Evolutionary conservation across 345 rosid genomes (phyloP).

Genomic region (Melaleuca alternifolia): DNA sequence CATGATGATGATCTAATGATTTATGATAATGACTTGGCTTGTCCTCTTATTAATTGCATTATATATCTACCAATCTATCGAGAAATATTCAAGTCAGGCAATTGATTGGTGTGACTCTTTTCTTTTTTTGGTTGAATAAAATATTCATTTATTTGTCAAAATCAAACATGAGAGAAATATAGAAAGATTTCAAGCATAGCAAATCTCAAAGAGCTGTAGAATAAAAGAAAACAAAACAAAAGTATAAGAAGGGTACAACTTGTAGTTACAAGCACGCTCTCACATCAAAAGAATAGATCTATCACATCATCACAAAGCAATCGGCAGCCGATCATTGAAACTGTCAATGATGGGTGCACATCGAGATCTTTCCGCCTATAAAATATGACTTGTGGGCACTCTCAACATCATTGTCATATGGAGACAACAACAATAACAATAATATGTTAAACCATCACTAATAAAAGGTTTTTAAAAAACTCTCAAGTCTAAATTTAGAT

Average conservation of each 20-base stretch:
- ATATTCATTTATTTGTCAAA: neutral
- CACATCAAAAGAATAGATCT: rapidly evolving
- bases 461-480: rapidly evolving
- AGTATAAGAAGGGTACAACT: neutral
- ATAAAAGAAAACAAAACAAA: neutral
- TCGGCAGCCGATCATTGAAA: rapidly evolving
- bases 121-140: too few relatives aligned
- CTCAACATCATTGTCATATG: neutral
- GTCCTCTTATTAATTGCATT: neutral
- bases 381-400: too few relatives aligned
- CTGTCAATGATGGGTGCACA: neutral
- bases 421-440: neutral
- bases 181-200: neutral
- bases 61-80: neutral
- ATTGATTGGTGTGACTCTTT: neutral
- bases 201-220: neutral
- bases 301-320: neutral
- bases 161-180: neutral
- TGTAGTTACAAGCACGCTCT: too few relatives aligned
- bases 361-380: too few relatives aligned
- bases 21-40: too few relatives aligned
- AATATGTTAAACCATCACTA: neutral
- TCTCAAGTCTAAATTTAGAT: neutral
- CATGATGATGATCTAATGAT: too few relatives aligned
- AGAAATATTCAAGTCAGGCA: neutral